Evolutionary conservation across 2,329 filamentous ascomycete species (phyloP).

Genomic region (Neonectria punicea): DNA sequence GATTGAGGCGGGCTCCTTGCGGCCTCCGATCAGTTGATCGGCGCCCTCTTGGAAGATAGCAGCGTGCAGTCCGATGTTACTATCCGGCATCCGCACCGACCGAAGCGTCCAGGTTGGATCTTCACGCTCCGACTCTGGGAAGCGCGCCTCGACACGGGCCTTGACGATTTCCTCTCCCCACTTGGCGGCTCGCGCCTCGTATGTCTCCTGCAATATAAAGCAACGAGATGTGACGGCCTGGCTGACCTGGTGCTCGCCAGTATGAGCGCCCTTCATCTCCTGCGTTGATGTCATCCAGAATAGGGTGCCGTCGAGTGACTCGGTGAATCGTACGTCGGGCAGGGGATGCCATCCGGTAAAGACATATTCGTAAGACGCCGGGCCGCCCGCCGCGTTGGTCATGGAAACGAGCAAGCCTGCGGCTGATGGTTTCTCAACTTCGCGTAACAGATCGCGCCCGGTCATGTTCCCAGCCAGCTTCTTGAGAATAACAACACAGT

Average conservation of each 20-base stretch:
- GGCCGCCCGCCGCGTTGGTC: conserved; percentile 70
- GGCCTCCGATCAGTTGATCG: conserved; percentile 69
- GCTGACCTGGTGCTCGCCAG: conserved; percentile 52
- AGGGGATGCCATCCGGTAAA: conserved; percentile 80
- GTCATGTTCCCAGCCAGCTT: conserved; percentile 73
- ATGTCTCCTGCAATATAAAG: conserved; percentile 78
- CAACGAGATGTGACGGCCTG: conserved; percentile 70
- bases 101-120: conserved; percentile 83
- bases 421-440: conserved; percentile 83
- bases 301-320: conserved; percentile 71
- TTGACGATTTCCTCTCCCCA: conserved; percentile 88
- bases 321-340: conserved; percentile 77
- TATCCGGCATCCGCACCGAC: conserved; percentile 71
- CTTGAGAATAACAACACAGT: conserved; percentile 80
- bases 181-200: conserved; percentile 80
- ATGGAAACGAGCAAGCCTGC: conserved; percentile 71
- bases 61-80: conserved; percentile 67
- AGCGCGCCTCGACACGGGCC: conserved; percentile 86
- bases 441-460: conserved; percentile 81
- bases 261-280: conserved; percentile 67
- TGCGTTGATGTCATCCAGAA: conserved; percentile 75
- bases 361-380: conserved; percentile 74
- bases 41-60: conserved; percentile 79
- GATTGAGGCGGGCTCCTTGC: conserved; percentile 74
- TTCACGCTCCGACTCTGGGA: conserved; percentile 85